Evolutionary conservation across 306 rosid genomes (phyloP), one percentile per base, ranked within the genome.

Genomic region (Fragaria vesca): DNA sequence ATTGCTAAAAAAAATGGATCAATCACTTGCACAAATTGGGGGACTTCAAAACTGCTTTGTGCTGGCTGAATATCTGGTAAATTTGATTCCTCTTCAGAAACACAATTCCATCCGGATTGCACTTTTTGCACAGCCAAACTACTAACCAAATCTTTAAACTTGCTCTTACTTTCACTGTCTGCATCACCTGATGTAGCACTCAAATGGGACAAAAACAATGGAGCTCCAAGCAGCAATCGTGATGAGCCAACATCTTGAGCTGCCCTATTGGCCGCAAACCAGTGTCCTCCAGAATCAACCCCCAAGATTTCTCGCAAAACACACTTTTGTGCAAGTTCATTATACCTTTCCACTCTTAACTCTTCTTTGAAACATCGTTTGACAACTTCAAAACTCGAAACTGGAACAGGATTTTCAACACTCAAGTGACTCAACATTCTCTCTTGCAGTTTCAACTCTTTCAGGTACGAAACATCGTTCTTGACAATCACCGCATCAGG

Each of bases 401-500:
- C 87, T 8, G 97, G 97, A 6, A 91, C 69, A 15, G 81, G 84
- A 18, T 69, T 26, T 51, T 66, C 66, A 55, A 75, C 36, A 8
- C 57, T 54, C 68, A 32, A 32, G 36, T 32, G 36, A 32, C 36
- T 32, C 0, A 79, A 48, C 34, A 16, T 80, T 71, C 26, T 51
- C 58, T 77, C 85, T 70, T 87, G 87, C 1, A 79, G 60, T 8
- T 76, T 82, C 72, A 84, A 68, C 61, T 77, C 83, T 0, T 80
- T 20, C 21, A 73, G 68, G 0, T 84, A 75, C 9, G 82, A 85
- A 66, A 26, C 43, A 16, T 77, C 84, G 12, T 83, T 68, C 75
- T 91, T 93, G 38, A 86, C 88, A 17, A 89, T 77, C 61, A 91
- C 97, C n/a, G 90, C 92, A 16, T 89, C 97, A 36, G 97, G 97